Evolutionary conservation across 208 protist genomes (phyloP), one percentile per base, ranked within the genome.

Genomic region (Leishmania mexicana): DNA sequence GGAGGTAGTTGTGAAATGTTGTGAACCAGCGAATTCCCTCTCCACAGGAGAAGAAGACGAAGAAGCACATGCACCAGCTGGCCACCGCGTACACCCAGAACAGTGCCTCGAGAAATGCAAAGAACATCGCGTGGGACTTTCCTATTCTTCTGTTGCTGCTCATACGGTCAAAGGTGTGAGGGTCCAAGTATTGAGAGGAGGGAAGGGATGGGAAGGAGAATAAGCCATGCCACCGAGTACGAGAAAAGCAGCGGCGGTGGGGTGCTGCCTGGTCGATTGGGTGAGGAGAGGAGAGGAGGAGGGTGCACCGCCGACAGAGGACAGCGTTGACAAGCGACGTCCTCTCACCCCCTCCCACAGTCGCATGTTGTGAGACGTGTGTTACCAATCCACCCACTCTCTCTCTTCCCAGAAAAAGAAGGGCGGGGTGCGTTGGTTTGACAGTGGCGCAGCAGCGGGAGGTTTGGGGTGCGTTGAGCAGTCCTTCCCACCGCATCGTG

Each of bases 11-110:
- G 47, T 94, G 83, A 68, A 95, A 89, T 31, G 91, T 93, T 24
- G 85, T 88, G 75, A 96, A 96, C 93, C 93, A 97, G 77, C 85
- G 89, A 71, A 91, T 87, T 35, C 94, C 92, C 72, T 97, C 94
- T 6, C 94, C 91, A 40, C 87, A 95, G 21, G 94, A 96, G 76
- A 96, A 97, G 47, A 97, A 86, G 11, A 95, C 93, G 83, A 96
- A 97, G 83, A 96, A 96, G 83, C 90, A 97, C 91, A 96, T 95
- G 88, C 94, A 97, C 87, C 93, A 96, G 83, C 93, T 95, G 38
- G 85, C 80, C n/a, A 95, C 85, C 58, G 86, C 93, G 79, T 95
- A 94, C 17, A 91, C 87, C 92, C 93, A 96, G 71, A 92, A 88
- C 21, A 95, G 67, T 45, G 74, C 80, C 76, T 85, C 82, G 21